Percentiles rank a stretch among this genome's conserved stretches.
These are phyloP conservation scores for Meyerozyma elateridarum DNA, from an alignment of 1,139 yeast species.

Conservation along the genomic window DNA sequence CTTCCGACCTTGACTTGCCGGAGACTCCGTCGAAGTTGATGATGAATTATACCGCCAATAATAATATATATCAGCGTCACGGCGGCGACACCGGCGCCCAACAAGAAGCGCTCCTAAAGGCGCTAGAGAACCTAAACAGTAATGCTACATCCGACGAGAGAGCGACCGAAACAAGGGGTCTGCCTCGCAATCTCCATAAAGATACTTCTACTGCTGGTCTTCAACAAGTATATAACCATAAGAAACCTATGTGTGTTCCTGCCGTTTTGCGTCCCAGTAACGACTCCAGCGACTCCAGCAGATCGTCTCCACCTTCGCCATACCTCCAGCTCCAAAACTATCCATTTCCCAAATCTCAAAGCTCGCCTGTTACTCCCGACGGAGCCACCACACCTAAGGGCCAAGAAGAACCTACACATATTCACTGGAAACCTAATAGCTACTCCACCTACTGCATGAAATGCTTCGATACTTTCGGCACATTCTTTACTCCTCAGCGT, in stretches of 20 bases:
- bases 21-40: constrained; percentile 7
- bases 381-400: background rate
- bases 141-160: constrained; percentile 22
- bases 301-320: constrained; percentile 4
- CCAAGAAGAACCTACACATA: constrained; percentile 32
- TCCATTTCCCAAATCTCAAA: background rate
- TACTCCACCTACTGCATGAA: constrained; percentile 38
- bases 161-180: constrained; percentile 3
- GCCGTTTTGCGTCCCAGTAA: constrained; percentile 37
- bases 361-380: background rate
- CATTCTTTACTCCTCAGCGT: constrained; percentile 23
- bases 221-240: constrained; percentile 31
- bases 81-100: constrained; percentile 9
- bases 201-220: constrained; percentile 9
- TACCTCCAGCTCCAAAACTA: background rate
- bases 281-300: constrained; percentile 2
- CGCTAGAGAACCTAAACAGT: constrained; percentile 22
- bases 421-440: constrained; percentile 40
- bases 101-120: constrained; percentile 15
- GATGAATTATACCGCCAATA: constrained; percentile 18
- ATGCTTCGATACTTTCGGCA: constrained; percentile 35
- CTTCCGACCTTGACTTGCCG: constrained; percentile 10
- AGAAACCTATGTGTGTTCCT: constrained; percentile 39
- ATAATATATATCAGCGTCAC: constrained; percentile 9
- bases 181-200: background rate